Evolutionary conservation across 768 basidiomycete genomes (phyloP), one percentile per base, ranked within the genome.

Genomic region (Tricholoma matsutake): DNA sequence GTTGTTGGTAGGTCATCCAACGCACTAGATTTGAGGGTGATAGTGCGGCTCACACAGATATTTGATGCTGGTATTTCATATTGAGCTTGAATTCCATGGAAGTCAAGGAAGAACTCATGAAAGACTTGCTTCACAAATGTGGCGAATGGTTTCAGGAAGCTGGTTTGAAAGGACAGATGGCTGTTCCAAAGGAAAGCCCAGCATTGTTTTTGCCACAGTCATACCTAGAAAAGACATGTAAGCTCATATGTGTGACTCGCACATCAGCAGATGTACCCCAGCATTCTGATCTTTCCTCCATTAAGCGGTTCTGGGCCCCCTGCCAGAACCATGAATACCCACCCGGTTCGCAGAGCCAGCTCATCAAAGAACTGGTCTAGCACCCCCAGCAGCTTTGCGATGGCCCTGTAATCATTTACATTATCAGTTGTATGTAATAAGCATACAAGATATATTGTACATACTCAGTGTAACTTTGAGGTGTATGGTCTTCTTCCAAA

Each of bases 111-210:
- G 51, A 29, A 29, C 55, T 56, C 18, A 56, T 13, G 25, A 18
- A 39, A 56, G 28, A 22, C 55, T 8, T 41, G 35, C 11, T 56
- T 56, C 2, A 56, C 20, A 16, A 56, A 56, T 2, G 13, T 13
- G 2, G 55, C 55, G 29, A 56, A 56, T 41, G 55, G 55, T 56
- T 39, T 39, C 55, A 56, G 14, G 55, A 56, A 39, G 28, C 31
- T 56, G 6, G 20, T 8, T 6, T 56, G 35, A 8, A 56, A 56
- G 14, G 37, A 39, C 1, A 39, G 55, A 11, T 56, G 34, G 55
- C 55, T 13, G 34, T 8, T 41, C 55, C 37, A 29, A 56, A 56
- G 29, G 55, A 16, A 31, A 56, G 34, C 10, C 55, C 55, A 18
- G 18, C 18, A n/a, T 41, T 28, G 37, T 56, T 56, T 39, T 56